Percentiles rank a stretch among this genome's conserved stretches.
Evolutionary conservation across 1,139 yeast genomes (phyloP).

Genomic region (Kazachstania sp.): DNA sequence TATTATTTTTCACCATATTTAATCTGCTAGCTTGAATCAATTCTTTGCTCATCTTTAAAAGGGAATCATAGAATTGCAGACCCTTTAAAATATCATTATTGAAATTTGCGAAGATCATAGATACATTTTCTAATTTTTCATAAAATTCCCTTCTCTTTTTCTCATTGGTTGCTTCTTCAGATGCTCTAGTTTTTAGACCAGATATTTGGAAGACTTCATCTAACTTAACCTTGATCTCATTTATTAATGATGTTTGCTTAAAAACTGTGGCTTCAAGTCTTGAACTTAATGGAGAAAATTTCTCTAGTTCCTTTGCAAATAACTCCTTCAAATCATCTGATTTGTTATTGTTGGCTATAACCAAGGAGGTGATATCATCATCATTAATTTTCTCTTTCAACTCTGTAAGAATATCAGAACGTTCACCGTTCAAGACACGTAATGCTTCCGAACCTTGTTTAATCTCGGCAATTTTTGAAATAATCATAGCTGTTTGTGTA

Average conservation of each 20-base stretch:
- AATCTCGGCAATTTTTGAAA: conserved; percentile 31
- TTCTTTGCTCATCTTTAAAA: conserved; percentile 38
- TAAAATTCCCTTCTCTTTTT: conserved; percentile 35
- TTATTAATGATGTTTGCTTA: conserved; percentile 52
- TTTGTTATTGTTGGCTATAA: conserved; percentile 58
- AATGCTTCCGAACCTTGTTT: conserved; percentile 40
- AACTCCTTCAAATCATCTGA: conserved; percentile 47
- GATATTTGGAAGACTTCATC: conserved; percentile 42
- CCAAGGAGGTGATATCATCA: conserved; percentile 77
- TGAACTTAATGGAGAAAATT: conserved; percentile 61
- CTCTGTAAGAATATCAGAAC: conserved; percentile 51
- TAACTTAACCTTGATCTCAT: conserved; percentile 52
- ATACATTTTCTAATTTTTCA: conserved; percentile 41
- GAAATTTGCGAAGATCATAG: conserved; percentile 44
- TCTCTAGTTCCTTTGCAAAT: conserved; percentile 67
- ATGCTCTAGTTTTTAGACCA: conserved; percentile 32
- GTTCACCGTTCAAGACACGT: conserved; percentile 49
- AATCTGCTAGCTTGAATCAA: conserved; percentile 32
- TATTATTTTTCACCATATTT: conserved; percentile 20
- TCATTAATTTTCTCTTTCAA: conserved; percentile 63
- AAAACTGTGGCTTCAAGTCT: conserved; percentile 61
- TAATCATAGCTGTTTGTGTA: conserved; percentile 30
- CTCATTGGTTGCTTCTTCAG: conserved; percentile 34
- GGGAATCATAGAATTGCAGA: conserved; percentile 49
- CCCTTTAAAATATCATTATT: conserved; percentile 56